These are phyloP conservation scores for Bipolaris gigantea DNA, from an alignment of 2,329 filamentous ascomycete species.

Conservation along the genomic window DNA sequence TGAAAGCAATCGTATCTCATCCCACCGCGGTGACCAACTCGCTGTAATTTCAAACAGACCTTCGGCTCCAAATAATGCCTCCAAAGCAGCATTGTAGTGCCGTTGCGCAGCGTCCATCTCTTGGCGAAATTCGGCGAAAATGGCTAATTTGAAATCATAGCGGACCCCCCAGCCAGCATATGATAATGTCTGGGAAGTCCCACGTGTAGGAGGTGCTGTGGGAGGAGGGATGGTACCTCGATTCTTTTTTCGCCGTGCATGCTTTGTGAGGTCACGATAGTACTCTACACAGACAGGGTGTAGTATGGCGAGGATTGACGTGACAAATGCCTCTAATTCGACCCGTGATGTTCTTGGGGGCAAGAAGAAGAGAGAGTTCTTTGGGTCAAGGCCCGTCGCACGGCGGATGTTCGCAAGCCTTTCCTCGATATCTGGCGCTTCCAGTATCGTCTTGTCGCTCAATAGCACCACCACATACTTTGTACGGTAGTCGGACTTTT, in stretches of 20 bases:
- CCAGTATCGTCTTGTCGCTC: constrained; percentile 66
- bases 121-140: constrained; percentile 90
- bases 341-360: constrained; percentile 70
- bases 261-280: constrained; percentile 91
- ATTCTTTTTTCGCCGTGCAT: constrained; percentile 83
- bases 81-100: constrained; percentile 85
- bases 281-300: constrained; percentile 82
- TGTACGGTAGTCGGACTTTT: constrained; percentile 73
- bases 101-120: constrained; percentile 86
- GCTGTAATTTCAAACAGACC: constrained; percentile 81
- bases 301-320: constrained; percentile 70
- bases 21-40: constrained; percentile 87
- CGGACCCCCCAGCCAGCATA: constrained; percentile 87
- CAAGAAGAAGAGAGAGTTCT: constrained; percentile 78
- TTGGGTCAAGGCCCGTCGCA: constrained; percentile 78
- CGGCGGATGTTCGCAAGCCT: constrained; percentile 77
- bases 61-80: constrained; percentile 77
- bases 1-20: constrained; percentile 85
- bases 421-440: constrained; percentile 67
- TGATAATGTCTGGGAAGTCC: constrained; percentile 84
- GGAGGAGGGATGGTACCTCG: constrained; percentile 77
- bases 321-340: constrained; percentile 73
- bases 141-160: constrained; percentile 90
- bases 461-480: constrained; percentile 77
- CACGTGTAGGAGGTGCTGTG: constrained; percentile 77